Evolutionary conservation across 1,284 basidiomycete genomes (phyloP).

Genomic region (Dichomitus squalens): DNA sequence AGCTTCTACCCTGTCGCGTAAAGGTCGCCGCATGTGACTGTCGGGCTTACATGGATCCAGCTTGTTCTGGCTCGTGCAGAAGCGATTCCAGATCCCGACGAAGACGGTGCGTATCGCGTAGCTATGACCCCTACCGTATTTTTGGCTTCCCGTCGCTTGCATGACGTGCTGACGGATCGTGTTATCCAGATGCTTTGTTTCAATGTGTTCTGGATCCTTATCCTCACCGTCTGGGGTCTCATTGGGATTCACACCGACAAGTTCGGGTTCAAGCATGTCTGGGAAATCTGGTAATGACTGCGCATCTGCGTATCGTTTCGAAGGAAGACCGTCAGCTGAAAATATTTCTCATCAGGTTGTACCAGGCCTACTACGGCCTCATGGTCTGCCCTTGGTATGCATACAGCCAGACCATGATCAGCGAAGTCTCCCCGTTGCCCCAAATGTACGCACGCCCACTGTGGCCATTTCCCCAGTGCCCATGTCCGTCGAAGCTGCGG

Average conservation of each 20-base stretch:
- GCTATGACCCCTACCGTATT: neutral
- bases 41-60: slow-evolving; percentile 36
- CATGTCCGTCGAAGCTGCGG: neutral
- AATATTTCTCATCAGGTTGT: slow-evolving; percentile 45
- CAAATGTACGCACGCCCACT: slow-evolving; percentile 54
- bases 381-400: slow-evolving; percentile 87
- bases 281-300: slow-evolving; percentile 72
- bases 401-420: slow-evolving; percentile 84
- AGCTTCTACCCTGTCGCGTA: slow-evolving; percentile 25
- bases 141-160: neutral
- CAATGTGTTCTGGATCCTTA: slow-evolving; percentile 74
- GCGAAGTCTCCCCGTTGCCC: slow-evolving; percentile 75
- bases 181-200: slow-evolving; percentile 65
- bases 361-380: slow-evolving; percentile 75
- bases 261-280: slow-evolving; percentile 81
- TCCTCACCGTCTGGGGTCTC: slow-evolving; percentile 76
- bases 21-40: neutral
- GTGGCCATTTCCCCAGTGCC: neutral
- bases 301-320: neutral
- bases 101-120: slow-evolving; percentile 51
- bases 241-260: slow-evolving; percentile 74
- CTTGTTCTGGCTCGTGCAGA: slow-evolving; percentile 79
- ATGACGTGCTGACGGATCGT: slow-evolving; percentile 5
- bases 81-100: slow-evolving; percentile 68
- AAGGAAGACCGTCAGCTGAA: neutral